Evolutionary conservation across 192 early-diverging fungal species (phyloP).

Genomic region (Umbelopsis sp.): DNA sequence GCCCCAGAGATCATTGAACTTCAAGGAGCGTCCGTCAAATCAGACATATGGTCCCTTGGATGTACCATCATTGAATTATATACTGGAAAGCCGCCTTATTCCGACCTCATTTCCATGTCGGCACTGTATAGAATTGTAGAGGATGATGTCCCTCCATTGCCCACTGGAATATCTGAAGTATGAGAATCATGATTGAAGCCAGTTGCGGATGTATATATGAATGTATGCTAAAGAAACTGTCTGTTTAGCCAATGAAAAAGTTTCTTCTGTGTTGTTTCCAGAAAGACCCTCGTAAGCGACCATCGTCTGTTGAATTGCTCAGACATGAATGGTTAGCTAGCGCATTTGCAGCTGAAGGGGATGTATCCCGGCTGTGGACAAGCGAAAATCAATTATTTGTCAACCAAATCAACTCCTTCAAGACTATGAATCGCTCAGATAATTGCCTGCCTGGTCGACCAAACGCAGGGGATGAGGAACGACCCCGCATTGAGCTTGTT

Average conservation of each 20-base stretch:
- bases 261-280: slow-evolving; percentile 86
- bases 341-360: slow-evolving; percentile 12
- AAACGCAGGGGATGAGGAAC: not conserved
- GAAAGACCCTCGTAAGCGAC: slow-evolving; percentile 73
- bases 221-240: not conserved
- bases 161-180: slow-evolving; percentile 68
- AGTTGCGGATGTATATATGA: not conserved
- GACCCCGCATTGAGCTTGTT: not conserved
- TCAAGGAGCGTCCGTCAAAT: slow-evolving; percentile 80
- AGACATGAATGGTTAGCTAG: slow-evolving; percentile 66
- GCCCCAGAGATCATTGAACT: slow-evolving; percentile 92
- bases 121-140: slow-evolving; percentile 93
- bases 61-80: slow-evolving; percentile 93
- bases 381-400: not conserved
- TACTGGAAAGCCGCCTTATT: slow-evolving; percentile 92
- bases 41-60: slow-evolving; percentile 95
- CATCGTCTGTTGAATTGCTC: slow-evolving; percentile 73
- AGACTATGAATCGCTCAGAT: slow-evolving; percentile 1
- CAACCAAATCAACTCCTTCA: not conserved
- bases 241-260: slow-evolving; percentile 59
- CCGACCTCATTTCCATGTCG: slow-evolving; percentile 82
- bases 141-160: slow-evolving; percentile 86
- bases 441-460: not conserved
- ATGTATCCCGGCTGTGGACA: slow-evolving; percentile 4
- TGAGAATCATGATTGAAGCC: not conserved